These are phyloP conservation scores for Backusella mclennaniae DNA, from an alignment of 192 early-diverging fungal genomes.

Conservation along the genomic window DNA sequence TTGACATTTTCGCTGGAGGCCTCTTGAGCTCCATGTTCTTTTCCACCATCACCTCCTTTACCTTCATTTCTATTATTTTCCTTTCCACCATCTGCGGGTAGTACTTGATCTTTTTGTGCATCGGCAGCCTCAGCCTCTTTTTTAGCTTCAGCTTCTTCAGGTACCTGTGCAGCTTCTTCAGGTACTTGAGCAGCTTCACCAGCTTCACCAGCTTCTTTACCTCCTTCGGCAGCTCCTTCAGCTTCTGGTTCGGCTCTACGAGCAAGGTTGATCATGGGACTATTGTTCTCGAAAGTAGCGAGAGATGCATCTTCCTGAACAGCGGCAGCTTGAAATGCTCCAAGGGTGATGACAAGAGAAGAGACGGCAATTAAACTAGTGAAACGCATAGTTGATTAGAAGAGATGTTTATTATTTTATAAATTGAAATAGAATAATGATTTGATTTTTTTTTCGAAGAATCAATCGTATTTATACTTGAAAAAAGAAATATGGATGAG, in stretches of 20 bases:
- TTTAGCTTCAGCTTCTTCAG: neutral
- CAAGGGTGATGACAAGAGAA: neutral
- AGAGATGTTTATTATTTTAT: neutral
- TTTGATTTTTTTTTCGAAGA: neutral
- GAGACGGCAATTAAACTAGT: slow-evolving; percentile 4
- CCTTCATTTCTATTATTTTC: neutral
- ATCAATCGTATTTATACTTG: neutral
- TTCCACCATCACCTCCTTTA: neutral
- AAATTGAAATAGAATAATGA: neutral
- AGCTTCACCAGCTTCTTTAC: neutral
- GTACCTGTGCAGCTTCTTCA: neutral
- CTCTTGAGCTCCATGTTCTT: neutral
- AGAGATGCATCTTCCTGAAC: neutral
- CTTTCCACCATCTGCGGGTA: neutral
- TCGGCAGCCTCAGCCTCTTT: neutral
- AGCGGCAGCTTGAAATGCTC: neutral
- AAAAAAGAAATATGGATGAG: neutral
- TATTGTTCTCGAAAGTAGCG: neutral
- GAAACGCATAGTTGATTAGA: neutral
- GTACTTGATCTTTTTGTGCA: neutral
- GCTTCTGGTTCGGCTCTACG: neutral
- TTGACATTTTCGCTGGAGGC: neutral
- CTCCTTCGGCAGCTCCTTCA: neutral
- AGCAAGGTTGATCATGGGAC: neutral
- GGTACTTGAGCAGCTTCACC: neutral